These are phyloP conservation scores for Mortierella alpina DNA, from an alignment of 192 early-diverging fungal species.

Conservation along the genomic window DNA sequence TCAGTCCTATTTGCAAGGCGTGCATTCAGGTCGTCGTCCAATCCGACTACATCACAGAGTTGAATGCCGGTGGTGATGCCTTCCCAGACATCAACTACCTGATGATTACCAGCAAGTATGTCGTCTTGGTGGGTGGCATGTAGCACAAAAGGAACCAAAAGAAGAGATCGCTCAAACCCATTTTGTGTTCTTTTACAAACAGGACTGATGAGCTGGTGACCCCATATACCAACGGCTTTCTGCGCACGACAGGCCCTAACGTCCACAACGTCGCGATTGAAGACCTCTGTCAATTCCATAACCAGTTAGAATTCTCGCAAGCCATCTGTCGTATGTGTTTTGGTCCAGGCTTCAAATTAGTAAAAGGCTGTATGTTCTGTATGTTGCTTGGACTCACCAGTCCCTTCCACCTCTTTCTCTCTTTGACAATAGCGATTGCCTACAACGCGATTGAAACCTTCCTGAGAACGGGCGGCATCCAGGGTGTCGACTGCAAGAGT, in stretches of 20 bases:
- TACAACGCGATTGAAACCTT: conserved; percentile 12
- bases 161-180: no score
- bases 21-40: background rate
- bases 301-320: background rate
- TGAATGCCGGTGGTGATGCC: conserved; percentile 5
- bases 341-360: no score
- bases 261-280: background rate
- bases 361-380: no score
- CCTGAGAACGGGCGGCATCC: background rate
- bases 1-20: conserved; percentile 1
- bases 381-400: background rate
- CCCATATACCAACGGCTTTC: conserved; percentile 6
- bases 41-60: background rate
- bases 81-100: conserved; percentile 11
- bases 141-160: no score
- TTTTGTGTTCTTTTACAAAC: background rate
- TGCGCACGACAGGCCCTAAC: background rate
- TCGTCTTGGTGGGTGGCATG: background rate
- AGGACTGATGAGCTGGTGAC: conserved; percentile 6
- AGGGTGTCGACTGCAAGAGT: background rate
- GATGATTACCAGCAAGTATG: conserved; percentile 20
- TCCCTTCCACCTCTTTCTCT: background rate
- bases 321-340: conserved; percentile 1
- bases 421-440: background rate
- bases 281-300: background rate